These are phyloP conservation scores for Talaromyces verruculosus DNA, from an alignment of 2,329 filamentous ascomycete genomes.

Conservation along the genomic window DNA sequence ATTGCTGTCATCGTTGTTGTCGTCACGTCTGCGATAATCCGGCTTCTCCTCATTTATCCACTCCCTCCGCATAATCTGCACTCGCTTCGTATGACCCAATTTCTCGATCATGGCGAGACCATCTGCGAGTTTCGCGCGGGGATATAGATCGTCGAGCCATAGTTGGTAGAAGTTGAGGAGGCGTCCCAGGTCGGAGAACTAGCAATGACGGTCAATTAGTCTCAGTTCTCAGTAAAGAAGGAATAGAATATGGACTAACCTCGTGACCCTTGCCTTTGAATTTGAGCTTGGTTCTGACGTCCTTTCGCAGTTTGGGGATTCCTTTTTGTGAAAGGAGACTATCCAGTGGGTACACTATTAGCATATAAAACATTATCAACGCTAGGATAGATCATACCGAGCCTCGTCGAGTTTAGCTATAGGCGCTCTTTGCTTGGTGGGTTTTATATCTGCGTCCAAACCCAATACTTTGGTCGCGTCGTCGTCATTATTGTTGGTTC, in stretches of 20 bases:
- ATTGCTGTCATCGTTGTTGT: background rate
- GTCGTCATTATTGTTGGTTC: conserved; percentile 8
- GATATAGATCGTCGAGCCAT: conserved; percentile 95
- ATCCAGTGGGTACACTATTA: conserved; percentile 5
- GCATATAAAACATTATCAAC: background rate
- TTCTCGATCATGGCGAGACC: conserved; percentile 90
- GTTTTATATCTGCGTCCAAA: conserved; percentile 81
- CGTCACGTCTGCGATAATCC: background rate
- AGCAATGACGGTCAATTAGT: background rate
- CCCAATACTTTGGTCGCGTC: conserved; percentile 52
- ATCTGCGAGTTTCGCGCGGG: conserved; percentile 90
- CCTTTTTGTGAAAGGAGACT: conserved; percentile 81
- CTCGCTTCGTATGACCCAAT: conserved; percentile 76
- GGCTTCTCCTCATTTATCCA: conserved; percentile 72
- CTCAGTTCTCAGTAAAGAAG: no score
- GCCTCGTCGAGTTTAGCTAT: conserved; percentile 84
- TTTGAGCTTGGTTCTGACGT: conserved; percentile 67
- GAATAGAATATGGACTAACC: conserved; percentile 45
- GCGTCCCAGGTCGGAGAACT: conserved; percentile 81
- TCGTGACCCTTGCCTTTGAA: conserved; percentile 95
- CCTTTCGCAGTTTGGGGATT: conserved; percentile 75
- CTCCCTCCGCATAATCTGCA: conserved; percentile 71
- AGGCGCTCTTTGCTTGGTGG: conserved; percentile 74
- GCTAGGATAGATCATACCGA: conserved; percentile 52
- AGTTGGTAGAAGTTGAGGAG: conserved; percentile 89